Evolutionary conservation across 805 yeast genomes (phyloP), one percentile per base, ranked within the genome.

Genomic region (Pichia ethanolica): DNA sequence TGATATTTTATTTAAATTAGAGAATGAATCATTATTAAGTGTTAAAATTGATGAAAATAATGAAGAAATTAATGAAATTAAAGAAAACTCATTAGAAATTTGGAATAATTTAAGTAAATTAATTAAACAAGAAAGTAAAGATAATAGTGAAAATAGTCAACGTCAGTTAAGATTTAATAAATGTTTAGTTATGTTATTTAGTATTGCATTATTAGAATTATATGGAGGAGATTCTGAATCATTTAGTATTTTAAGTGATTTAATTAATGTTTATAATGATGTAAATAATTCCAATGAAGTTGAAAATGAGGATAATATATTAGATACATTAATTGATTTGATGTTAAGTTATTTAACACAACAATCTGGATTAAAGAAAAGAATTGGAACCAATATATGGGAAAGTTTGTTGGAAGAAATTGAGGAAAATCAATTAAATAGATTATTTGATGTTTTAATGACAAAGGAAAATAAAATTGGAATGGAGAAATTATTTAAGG

Each of bases 381-480:
- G 76, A 54, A 64, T 83, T 39, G 74, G 82, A 38, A 69, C 75
- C 49, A 67, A 74, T 4, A 60, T 66, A 7, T 68, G 72, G 72
- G 79, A 76, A 39, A 74, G 77, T 37, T 73, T 83, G 50, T 63
- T 79, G n/a, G 25, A 50, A 20, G 69, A 72, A 35, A 64, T 82
- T 33, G 71, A 70, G 3, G 57, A 54, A 10, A 62, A 65, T 9
- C 79, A 83, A 43, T 56, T 85, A 34, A 66, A 69, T 10, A 64
- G 78, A 27, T 58, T 85, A 44, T 71, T 72, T 46, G 84, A 82
- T 50, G 76, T 83, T 14, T 63, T 84, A 45, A 56, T 68, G 14
- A 74, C 95, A 0, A 81, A 78, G 60, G 97, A 90, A 64, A 87
- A 86, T 63, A 79, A 82, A 53, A 82, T 83, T 56, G 97, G 97